phyloP scores from a whole-genome alignment of 345 rosid species.

The Eucalyptus cloeziana region DNA sequence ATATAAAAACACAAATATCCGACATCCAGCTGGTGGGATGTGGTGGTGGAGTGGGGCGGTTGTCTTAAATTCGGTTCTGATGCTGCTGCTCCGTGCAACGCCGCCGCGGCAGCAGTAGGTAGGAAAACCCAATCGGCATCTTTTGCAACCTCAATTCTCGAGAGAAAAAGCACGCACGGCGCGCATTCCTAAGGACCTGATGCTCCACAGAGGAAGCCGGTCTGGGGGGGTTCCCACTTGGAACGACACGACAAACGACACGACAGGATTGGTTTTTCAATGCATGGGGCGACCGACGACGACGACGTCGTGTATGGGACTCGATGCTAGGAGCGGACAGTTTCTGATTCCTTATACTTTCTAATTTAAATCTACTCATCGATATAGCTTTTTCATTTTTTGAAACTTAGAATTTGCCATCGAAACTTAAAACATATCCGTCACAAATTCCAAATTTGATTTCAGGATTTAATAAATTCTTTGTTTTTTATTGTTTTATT shows the following conservation, averaged over 20 bases:
- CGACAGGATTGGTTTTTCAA: neutral
- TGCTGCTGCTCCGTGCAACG: neutral
- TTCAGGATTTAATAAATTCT: too few species aligned
- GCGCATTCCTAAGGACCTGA: neutral
- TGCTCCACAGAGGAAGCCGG: neutral
- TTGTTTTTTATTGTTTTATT: too few species aligned
- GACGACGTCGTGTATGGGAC: too few species aligned
- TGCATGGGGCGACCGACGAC: neutral
- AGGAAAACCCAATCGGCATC: neutral
- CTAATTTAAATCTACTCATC: too few species aligned
- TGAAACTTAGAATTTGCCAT: too few species aligned
- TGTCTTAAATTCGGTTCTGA: neutral
- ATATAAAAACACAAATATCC: neutral
- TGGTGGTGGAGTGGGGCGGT: neutral
- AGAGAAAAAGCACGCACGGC: neutral
- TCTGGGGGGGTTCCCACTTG: neutral
- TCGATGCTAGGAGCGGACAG: too few species aligned
- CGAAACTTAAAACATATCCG: too few species aligned
- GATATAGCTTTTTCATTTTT: too few species aligned
- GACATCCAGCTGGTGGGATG: neutral
- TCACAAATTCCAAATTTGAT: too few species aligned
- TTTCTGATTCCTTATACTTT: too few species aligned
- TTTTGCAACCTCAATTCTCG: neutral
- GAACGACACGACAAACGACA: neutral
- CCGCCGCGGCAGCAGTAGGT: neutral